Conservation (phyloP, 2,329 filamentous ascomycete species). For the Ophiostoma triangulosporum region DNA sequence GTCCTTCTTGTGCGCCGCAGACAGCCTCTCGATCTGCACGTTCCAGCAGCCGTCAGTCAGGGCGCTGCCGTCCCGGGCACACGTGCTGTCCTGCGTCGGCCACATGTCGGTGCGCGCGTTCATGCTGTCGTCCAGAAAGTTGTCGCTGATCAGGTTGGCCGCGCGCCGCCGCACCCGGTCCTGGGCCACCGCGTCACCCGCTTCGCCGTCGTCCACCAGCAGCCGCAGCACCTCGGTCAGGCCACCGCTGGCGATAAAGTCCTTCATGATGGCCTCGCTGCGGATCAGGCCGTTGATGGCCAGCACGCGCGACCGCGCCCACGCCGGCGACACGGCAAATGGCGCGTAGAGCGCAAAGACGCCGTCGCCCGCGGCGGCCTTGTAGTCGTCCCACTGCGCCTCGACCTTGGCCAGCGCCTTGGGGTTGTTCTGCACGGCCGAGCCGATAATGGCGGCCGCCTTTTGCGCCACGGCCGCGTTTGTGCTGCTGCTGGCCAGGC, state of each 20-base stretch:
- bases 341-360: background rate
- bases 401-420: constrained; percentile 41
- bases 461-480: constrained; percentile 27
- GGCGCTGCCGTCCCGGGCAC: constrained; percentile 3
- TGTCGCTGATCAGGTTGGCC: constrained; percentile 47
- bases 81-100: constrained; percentile 25
- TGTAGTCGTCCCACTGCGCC: constrained; percentile 31
- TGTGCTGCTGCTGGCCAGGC: constrained; percentile 31
- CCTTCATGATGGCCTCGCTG: constrained; percentile 34
- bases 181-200: constrained; percentile 31
- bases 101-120: constrained; percentile 44
- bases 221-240: constrained; percentile 42
- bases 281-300: constrained; percentile 45
- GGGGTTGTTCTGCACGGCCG: constrained; percentile 51
- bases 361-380: constrained; percentile 21
- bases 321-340: constrained; percentile 12
- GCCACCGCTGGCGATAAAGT: constrained; percentile 42
- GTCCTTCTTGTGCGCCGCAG: constrained; percentile 23
- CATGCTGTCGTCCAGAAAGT: constrained; percentile 53
- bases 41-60: constrained; percentile 39
- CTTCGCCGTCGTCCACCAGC: constrained; percentile 26
- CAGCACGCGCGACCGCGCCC: constrained; percentile 28
- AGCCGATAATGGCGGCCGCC: constrained; percentile 44
- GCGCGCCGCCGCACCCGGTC: constrained; percentile 38
- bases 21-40: constrained; percentile 30